A percentile compares a stretch with the other conserved stretches of the same genome.
Conservation (phyloP, 2,329 filamentous ascomycete species). For the Microsporum audouinii region DNA sequence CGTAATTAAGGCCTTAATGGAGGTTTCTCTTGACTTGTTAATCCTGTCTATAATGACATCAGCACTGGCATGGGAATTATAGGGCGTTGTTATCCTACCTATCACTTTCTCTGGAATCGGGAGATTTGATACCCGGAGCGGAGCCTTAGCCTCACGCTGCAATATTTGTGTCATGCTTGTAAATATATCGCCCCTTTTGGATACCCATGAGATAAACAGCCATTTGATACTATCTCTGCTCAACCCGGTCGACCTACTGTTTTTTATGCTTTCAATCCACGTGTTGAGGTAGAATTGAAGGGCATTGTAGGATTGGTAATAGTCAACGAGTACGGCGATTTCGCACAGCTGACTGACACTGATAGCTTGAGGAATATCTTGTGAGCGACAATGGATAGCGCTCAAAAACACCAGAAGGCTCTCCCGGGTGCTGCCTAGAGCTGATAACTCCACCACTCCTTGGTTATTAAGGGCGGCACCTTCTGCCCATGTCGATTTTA, state of each 20-base stretch:
- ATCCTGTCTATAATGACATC: background rate
- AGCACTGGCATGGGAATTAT: background rate
- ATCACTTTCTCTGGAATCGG: background rate
- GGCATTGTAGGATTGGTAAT: slow-evolving; percentile 12
- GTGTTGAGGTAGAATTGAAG: background rate
- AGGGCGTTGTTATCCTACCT: background rate
- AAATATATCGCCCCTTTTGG: background rate
- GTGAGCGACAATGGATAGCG: background rate
- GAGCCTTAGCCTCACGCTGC: background rate
- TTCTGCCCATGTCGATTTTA: slow-evolving; percentile 5
- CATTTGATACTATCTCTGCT: background rate
- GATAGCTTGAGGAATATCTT: background rate
- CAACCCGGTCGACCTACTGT: background rate
- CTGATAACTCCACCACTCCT: background rate
- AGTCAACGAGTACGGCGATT: slow-evolving; percentile 15
- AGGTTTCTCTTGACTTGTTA: background rate
- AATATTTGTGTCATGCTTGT: background rate
- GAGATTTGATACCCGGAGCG: background rate
- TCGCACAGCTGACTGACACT: slow-evolving; percentile 9
- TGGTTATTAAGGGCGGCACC: background rate
- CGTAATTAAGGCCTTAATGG: background rate
- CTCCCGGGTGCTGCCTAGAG: background rate
- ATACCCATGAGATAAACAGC: slow-evolving; percentile 2
- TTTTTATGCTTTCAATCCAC: background rate
- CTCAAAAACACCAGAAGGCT: background rate